Percentiles rank a stretch among this genome's conserved stretches.
These are phyloP conservation scores for Talaromyces borbonicus DNA, from an alignment of 495 filamentous ascomycete species.

Conservation along the genomic window DNA sequence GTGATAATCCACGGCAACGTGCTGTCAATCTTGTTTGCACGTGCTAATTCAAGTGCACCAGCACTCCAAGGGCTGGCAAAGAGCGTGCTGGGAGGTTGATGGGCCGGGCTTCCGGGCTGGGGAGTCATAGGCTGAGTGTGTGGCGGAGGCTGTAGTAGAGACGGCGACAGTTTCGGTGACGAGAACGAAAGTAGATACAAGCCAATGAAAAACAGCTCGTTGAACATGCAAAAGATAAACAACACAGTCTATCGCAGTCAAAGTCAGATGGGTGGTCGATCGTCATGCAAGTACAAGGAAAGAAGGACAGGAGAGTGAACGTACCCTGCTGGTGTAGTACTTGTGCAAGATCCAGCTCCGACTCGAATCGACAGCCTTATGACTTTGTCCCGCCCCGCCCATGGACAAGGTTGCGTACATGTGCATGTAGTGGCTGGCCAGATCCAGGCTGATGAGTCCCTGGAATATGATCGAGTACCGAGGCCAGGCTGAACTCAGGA, in stretches of 20 bases:
- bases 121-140: constrained; percentile 42
- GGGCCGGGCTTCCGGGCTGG: constrained; percentile 55
- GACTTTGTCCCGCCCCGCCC: constrained; percentile 56
- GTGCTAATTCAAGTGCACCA: constrained; percentile 80
- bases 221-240: constrained; percentile 80
- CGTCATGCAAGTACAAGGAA: constrained; percentile 11
- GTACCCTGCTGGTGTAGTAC: constrained; percentile 93
- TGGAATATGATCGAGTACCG: constrained; percentile 77
- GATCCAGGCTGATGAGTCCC: constrained; percentile 69
- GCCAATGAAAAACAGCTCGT: constrained; percentile 95
- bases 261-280: no score
- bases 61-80: constrained; percentile 83
- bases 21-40: constrained; percentile 88
- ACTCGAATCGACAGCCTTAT: constrained; percentile 70
- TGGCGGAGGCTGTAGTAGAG: constrained; percentile 50
- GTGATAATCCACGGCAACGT: constrained; percentile 81
- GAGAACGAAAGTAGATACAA: constrained; percentile 97
- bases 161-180: constrained; percentile 73
- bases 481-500: constrained; percentile 72
- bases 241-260: constrained; percentile 59
- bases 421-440: constrained; percentile 85
- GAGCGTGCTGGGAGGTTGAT: constrained; percentile 52
- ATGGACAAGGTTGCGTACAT: constrained; percentile 71
- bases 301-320: constrained; percentile 14
- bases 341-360: constrained; percentile 69